Evolutionary conservation across 2,329 filamentous ascomycete species (phyloP), one percentile per base, ranked within the genome.

Genomic region (Penicillium sp.): DNA sequence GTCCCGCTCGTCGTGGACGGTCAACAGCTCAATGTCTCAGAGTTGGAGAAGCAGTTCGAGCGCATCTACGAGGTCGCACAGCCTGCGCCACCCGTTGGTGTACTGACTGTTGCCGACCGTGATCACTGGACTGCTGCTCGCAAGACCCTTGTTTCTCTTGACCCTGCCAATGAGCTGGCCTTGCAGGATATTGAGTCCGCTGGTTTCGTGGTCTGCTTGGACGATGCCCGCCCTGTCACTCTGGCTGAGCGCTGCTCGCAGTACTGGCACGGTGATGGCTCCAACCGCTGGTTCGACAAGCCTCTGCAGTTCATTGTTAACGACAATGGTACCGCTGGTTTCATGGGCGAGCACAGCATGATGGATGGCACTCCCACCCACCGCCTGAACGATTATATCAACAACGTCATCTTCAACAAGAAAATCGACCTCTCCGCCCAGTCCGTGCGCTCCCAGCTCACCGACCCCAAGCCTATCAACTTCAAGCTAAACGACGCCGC

Each of bases 361-460:
- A 99, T 99, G 95, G 94, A 99, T 73, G 94, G 95, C 63, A 99
- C 94, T 7, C 92, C 95, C 1, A 99, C 95, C 2, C 94, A 97
- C 78, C 89, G 95, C 40, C 63, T 99, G 16, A 99, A 97, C 76
- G 94, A 99, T 82, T 94, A 92, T 71, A 84, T 95, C 72, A 95
- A 93, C 79, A 87, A 90, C 72, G 84, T 90, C 70, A 97, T 97
- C 75, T 92, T 96, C 78, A 88, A 88, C 79, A 93, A 96, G 79
- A 95, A 94, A 75, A 86, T 99, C 58, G 92, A 97, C 76, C 90
- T 97, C 72, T 89, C 88, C 59, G 84, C 92, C 72, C 84, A 91
- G 8, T 79, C 80, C 6, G 77, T 96, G 59, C 91, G 94, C 68
- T 92, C 91, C 45, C 85, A 89, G 75, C 84, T 99, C 16, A 87